These are phyloP conservation scores for Solanum hybrid DNA, from an alignment of 305 asterid genomes.

Conservation along the genomic window DNA sequence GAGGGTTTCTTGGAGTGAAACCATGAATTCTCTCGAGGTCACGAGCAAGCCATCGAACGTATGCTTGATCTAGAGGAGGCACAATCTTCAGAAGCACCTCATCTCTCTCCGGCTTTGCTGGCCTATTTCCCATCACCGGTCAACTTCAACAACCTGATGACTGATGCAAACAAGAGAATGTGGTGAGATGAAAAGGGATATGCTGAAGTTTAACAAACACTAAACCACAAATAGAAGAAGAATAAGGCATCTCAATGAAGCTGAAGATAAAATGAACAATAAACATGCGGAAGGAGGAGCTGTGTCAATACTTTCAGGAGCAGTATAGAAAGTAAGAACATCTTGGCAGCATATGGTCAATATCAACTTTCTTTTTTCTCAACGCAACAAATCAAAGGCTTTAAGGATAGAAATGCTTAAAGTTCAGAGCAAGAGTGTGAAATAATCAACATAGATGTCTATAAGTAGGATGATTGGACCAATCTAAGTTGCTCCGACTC, in stretches of 20 bases:
- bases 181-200: background rate
- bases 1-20: slow-evolving; percentile 57
- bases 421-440: background rate
- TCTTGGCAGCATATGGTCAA: background rate
- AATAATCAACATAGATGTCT: background rate
- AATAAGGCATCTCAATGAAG: background rate
- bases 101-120: slow-evolving; percentile 47
- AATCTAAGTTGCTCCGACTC: background rate
- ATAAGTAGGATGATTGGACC: background rate
- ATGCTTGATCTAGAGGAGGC: slow-evolving; percentile 66
- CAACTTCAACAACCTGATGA: background rate
- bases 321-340: background rate
- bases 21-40: slow-evolving; percentile 60
- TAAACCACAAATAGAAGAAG: background rate
- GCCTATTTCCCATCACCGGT: slow-evolving; percentile 62
- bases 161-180: background rate
- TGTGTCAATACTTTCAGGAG: background rate
- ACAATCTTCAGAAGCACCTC: slow-evolving; percentile 48
- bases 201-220: background rate
- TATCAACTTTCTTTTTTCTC: background rate
- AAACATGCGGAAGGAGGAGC: background rate
- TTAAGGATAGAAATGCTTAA: background rate
- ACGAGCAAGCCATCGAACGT: slow-evolving; percentile 55
- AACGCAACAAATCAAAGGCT: background rate
- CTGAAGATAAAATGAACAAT: background rate